phyloP scores from a whole-genome alignment of 176 grass and related monocot species.

The Ensete glaucum region DNA sequence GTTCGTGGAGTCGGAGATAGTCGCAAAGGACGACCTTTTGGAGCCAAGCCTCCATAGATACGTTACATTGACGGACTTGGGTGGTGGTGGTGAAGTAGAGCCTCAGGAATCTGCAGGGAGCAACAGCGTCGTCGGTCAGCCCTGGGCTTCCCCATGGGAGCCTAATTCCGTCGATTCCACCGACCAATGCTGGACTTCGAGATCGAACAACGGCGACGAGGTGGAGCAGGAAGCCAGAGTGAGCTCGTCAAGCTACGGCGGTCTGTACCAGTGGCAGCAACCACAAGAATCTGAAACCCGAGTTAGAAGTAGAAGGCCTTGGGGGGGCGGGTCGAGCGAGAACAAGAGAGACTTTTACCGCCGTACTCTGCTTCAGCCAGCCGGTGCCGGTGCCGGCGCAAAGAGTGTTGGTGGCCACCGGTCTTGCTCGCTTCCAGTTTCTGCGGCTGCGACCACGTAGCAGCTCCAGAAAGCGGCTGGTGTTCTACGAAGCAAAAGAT shows the following conservation, averaged over 20 bases:
- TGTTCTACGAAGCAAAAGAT: too few species aligned
- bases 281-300: slow-evolving; percentile 17
- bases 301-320: slow-evolving; percentile 3
- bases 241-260: slow-evolving; percentile 19
- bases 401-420: slow-evolving; percentile 14
- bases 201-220: slow-evolving; percentile 53
- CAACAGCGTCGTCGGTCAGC: slow-evolving; percentile 67
- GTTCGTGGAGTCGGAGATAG: slow-evolving; percentile 51
- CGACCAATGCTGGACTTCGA: slow-evolving; percentile 50
- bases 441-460: slow-evolving; percentile 6
- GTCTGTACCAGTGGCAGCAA: slow-evolving; percentile 24
- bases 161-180: slow-evolving; percentile 63
- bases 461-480: background rate
- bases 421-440: background rate
- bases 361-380: slow-evolving; percentile 4
- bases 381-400: slow-evolving; percentile 8
- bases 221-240: slow-evolving; percentile 28
- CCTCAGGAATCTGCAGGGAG: slow-evolving; percentile 80
- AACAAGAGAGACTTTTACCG: background rate
- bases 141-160: slow-evolving; percentile 62
- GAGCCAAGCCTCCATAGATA: slow-evolving; percentile 85
- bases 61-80: slow-evolving; percentile 60
- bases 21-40: slow-evolving; percentile 54
- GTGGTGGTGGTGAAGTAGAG: slow-evolving; percentile 31
- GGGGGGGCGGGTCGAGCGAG: slow-evolving; percentile 10